Conservation (phyloP, 305 asterid species). For the Lippia alba region DNA sequence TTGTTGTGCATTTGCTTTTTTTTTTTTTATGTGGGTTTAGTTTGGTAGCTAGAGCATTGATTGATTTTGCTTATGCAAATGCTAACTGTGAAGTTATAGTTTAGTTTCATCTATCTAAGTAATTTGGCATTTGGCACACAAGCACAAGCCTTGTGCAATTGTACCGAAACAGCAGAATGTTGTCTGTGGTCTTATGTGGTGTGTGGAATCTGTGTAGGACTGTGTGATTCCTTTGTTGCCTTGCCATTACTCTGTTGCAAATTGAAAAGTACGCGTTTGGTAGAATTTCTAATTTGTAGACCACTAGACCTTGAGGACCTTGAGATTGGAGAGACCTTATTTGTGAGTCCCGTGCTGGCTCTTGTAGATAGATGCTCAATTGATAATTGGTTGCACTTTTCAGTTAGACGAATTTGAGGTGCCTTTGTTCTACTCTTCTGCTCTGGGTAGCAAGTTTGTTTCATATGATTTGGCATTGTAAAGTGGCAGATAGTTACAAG, state of each 20-base stretch:
- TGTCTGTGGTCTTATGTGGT: conserved; percentile 7
- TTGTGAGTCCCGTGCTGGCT: not conserved
- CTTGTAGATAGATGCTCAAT: not conserved
- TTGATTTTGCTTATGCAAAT: not conserved
- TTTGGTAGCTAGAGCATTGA: conserved; percentile 12
- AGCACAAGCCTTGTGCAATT: conserved; percentile 4
- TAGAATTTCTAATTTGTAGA: not conserved
- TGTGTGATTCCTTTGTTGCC: not conserved
- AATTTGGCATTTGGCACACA: not conserved
- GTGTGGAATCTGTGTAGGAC: not conserved
- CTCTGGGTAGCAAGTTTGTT: not conserved
- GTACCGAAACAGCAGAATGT: conserved; percentile 1
- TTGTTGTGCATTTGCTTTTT: conserved; percentile 14
- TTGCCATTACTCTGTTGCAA: not conserved
- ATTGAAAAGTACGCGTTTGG: not conserved
- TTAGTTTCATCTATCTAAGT: conserved; percentile 19
- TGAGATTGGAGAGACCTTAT: not conserved
- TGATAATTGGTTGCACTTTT: conserved; percentile 14
- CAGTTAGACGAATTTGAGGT: not conserved
- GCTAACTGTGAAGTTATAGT: not conserved
- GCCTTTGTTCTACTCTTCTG: not conserved
- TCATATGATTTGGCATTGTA: not conserved
- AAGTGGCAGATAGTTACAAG: conserved; percentile 9
- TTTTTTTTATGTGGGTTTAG: not conserved
- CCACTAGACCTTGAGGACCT: not conserved